Conservation (phyloP, 2,329 filamentous ascomycete genomes). For the Parastagonospora nodorum region DNA sequence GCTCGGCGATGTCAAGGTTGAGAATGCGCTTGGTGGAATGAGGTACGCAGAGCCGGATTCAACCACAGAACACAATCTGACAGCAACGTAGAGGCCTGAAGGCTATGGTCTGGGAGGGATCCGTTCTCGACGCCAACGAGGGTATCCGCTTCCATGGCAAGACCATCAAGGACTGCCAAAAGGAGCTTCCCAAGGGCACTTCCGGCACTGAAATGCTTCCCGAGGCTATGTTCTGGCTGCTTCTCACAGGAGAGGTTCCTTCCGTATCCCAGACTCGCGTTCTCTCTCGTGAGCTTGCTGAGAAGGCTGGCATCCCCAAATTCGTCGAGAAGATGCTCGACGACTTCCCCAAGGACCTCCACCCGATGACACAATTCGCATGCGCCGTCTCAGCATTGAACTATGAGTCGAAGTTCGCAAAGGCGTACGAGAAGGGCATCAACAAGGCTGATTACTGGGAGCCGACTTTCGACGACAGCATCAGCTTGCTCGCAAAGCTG, state of each 20-base stretch:
- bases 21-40: conserved; percentile 96
- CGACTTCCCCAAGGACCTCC: conserved; percentile 84
- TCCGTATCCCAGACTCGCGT: conserved; percentile 78
- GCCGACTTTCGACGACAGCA: conserved; percentile 93
- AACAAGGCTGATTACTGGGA: conserved; percentile 99
- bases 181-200: conserved; percentile 88
- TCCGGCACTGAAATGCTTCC: conserved; percentile 96
- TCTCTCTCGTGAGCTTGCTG: conserved; percentile 84
- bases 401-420: conserved; percentile 91
- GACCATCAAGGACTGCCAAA: conserved; percentile 97
- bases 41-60: conserved; percentile 54
- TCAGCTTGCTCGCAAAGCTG: conserved; percentile 92
- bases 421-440: conserved; percentile 86
- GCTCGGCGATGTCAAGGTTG: conserved; percentile 90
- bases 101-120: conserved; percentile 98
- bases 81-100: conserved; percentile 70
- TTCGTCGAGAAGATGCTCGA: conserved; percentile 90
- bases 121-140: conserved; percentile 93
- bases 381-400: conserved; percentile 96
- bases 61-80: conserved; percentile 11
- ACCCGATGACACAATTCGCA: conserved; percentile 98
- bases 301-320: conserved; percentile 79
- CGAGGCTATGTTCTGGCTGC: conserved; percentile 99
- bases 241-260: conserved; percentile 91
- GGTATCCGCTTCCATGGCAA: conserved; percentile 97